Conservation (phyloP, 2,329 filamentous ascomycete genomes). For the Fonsecaea pedrosoi region DNA sequence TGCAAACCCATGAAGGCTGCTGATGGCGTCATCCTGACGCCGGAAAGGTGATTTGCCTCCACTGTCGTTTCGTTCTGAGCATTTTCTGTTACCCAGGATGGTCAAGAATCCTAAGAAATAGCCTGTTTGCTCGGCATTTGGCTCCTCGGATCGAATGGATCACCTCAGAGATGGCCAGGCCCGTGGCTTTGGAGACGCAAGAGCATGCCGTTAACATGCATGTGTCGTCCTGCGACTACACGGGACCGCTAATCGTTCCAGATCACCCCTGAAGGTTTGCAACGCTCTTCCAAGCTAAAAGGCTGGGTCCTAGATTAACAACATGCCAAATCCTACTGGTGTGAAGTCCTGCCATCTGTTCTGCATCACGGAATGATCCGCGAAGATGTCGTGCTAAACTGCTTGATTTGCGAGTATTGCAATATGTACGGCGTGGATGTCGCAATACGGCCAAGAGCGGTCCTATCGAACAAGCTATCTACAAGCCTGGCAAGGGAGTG, state of each 20-base stretch:
- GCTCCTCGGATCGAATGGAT: neutral
- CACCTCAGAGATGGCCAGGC: neutral
- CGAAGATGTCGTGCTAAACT: neutral
- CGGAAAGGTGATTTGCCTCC: neutral
- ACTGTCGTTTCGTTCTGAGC: neutral
- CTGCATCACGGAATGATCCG: constrained; percentile 2
- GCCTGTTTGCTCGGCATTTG: neutral
- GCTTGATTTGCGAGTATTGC: neutral
- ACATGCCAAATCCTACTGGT: neutral
- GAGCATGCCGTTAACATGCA: neutral
- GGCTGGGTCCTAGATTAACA: neutral
- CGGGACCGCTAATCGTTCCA: neutral
- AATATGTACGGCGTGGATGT: constrained; percentile 3
- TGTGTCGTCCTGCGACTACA: neutral
- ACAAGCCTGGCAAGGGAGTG: neutral
- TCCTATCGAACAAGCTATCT: neutral
- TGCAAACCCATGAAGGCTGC: neutral
- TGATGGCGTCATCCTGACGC: neutral
- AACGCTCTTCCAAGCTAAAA: neutral
- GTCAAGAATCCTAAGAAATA: neutral
- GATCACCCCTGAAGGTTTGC: constrained; percentile 3
- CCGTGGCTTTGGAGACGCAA: neutral
- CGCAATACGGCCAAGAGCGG: constrained; percentile 12
- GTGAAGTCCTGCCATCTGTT: neutral
- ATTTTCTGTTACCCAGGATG: neutral